Evolutionary conservation across 805 yeast genomes (phyloP).

Genomic region (Grigorovia transvaalensis): DNA sequence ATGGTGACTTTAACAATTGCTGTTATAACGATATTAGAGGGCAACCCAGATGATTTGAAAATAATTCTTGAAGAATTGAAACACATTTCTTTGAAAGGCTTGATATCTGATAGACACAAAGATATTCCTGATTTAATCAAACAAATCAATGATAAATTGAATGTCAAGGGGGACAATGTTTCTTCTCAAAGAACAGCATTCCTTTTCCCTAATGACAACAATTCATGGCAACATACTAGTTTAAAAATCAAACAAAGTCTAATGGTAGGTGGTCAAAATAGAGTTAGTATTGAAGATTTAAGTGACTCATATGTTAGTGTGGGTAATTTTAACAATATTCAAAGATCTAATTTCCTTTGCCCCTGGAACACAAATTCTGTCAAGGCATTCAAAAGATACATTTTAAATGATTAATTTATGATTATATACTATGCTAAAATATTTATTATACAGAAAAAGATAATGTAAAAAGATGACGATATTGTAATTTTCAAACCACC

Average conservation of each 20-base stretch:
- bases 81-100: slow-evolving; percentile 36
- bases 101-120: slow-evolving; percentile 40
- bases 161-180: slow-evolving; percentile 19
- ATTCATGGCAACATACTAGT: slow-evolving; percentile 61
- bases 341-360: slow-evolving; percentile 55
- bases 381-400: slow-evolving; percentile 21
- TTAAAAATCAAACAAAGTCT: slow-evolving; percentile 46
- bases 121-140: slow-evolving; percentile 50
- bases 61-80: slow-evolving; percentile 58
- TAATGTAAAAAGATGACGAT: no score
- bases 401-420: slow-evolving; percentile 10
- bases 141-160: slow-evolving; percentile 35
- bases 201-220: slow-evolving; percentile 59
- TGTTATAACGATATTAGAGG: slow-evolving; percentile 61
- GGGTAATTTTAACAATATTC: slow-evolving; percentile 44
- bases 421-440: background rate
- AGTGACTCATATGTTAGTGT: slow-evolving; percentile 41
- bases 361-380: slow-evolving; percentile 39
- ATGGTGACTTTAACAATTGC: slow-evolving; percentile 66
- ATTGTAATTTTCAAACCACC: no score
- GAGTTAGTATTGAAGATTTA: slow-evolving; percentile 38
- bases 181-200: slow-evolving; percentile 63
- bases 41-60: slow-evolving; percentile 43
- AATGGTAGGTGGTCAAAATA: slow-evolving; percentile 41
- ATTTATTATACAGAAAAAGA: background rate